phyloP scores from a whole-genome alignment of 129 eudicot genomes.

The Helianthus tuberosus region DNA sequence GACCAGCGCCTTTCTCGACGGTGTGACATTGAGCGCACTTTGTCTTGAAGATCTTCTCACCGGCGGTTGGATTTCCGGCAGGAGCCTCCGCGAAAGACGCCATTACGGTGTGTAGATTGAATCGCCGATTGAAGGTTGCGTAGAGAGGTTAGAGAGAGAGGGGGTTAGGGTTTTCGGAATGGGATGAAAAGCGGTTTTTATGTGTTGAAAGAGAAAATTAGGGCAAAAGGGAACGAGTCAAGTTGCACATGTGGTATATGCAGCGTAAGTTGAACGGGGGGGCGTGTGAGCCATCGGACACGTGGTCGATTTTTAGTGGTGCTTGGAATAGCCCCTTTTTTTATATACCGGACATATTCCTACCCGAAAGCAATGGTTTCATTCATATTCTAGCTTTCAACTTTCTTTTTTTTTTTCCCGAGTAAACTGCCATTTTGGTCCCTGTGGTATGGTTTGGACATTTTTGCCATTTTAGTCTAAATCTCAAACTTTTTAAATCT shows the following conservation, averaged over 20 bases:
- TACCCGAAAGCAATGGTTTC: too few species aligned
- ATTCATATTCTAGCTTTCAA: too few species aligned
- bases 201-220: conserved; percentile 21
- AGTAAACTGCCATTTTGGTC: too few species aligned
- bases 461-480: too few species aligned
- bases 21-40: conserved; percentile 71
- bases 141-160: conserved; percentile 9
- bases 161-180: neutral
- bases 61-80: conserved; percentile 60
- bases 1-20: conserved; percentile 92
- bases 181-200: neutral
- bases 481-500: too few species aligned
- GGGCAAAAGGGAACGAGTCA: conserved; percentile 36
- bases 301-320: neutral
- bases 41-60: conserved; percentile 93
- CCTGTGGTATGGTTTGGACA: too few species aligned
- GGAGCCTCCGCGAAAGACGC: conserved; percentile 93
- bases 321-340: neutral
- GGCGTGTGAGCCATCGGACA: conserved; percentile 18
- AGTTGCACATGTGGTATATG: conserved; percentile 26
- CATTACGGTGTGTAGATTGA: conserved; percentile 38
- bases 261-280: conserved; percentile 28
- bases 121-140: conserved; percentile 22
- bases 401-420: too few species aligned
- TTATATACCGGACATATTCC: neutral